phyloP scores from a whole-genome alignment of 768 basidiomycete genomes.

The Hirschioporus abietinus region DNA sequence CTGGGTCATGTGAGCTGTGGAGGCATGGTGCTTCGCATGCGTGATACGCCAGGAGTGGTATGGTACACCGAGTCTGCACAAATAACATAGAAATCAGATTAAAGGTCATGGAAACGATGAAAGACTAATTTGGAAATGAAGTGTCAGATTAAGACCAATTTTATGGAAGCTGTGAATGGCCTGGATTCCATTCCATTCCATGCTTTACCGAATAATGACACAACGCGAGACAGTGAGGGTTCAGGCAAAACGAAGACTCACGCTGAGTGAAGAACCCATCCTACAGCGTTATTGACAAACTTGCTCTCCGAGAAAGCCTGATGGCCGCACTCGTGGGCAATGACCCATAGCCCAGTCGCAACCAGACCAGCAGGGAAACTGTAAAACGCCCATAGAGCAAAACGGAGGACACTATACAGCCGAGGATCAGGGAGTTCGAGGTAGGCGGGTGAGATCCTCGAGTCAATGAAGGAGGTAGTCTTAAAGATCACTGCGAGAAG shows the following conservation, averaged over 20 bases:
- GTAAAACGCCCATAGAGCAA: slow-evolving; percentile 77
- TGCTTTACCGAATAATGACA: neutral
- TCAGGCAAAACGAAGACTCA: slow-evolving; percentile 29
- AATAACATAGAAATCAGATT: neutral
- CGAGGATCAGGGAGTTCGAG: slow-evolving; percentile 53
- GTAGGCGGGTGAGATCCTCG: slow-evolving; percentile 50
- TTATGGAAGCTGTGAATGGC: neutral
- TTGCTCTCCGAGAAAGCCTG: slow-evolving; percentile 95
- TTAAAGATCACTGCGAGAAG: slow-evolving; percentile 70
- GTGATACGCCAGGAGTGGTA: slow-evolving; percentile 96
- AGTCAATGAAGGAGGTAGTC: slow-evolving; percentile 56
- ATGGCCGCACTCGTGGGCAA: slow-evolving; percentile 95
- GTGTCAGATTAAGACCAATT: neutral
- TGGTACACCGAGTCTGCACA: slow-evolving; percentile 78
- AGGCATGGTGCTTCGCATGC: slow-evolving; percentile 93
- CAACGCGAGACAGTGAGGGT: neutral
- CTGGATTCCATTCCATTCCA: neutral
- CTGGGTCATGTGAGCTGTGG: slow-evolving; percentile 87
- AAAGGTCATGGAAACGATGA: too few species aligned
- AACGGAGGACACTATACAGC: slow-evolving; percentile 55
- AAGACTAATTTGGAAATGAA: too few species aligned
- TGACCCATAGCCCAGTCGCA: slow-evolving; percentile 89
- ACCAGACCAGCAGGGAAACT: slow-evolving; percentile 80
- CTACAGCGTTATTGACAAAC: slow-evolving; percentile 84
- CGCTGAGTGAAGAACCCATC: slow-evolving; percentile 90